Base-by-base conservation (phyloP, 2,329 filamentous ascomycete species). In the Curvularia hawaiiensis region DNA sequence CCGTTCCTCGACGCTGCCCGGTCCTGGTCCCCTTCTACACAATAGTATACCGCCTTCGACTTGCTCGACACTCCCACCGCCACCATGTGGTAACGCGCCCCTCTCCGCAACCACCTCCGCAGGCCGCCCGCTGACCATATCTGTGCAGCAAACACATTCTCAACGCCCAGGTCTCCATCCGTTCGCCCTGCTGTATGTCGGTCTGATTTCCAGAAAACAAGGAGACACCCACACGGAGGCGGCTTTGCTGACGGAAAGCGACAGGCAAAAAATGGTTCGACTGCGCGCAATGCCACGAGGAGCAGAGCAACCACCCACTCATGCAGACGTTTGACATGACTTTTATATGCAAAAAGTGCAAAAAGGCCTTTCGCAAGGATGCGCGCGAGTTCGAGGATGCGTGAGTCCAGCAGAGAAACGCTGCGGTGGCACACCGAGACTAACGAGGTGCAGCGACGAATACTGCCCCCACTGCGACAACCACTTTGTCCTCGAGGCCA, bases 401-500 rank as follows among this genome's bases (percentile, higher is more conserved):
- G 63, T 64, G 46, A 43, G 52, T 56, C 30, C n/a, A 40, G 4
- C 33, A 26, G 10, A 39, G 33, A 10, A 4, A 24, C 4, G 31
- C 11, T 9, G 9, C 30, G 30, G 9, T 30, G 16, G 16, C 22
- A 26, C 41, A 44, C 24, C n/a, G 14, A 22, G 48, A 56, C 67
- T 66, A 52, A 49, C 33, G 39, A 58, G 46, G 40, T 28, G 20
- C 43, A 86, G 91, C 75, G 95, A 99, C 80, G 96, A 99, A 77
- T 99, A 96, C 83, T 99, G 95, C 82, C 96, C 95, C 22, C 91
- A 97, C 80, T 99, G 95, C 82, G 95, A 99, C 76, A 99, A 99
- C 80, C 96, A 99, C 79, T 99, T 93, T 74, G 90, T 99, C 39
- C 83, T 99, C 63, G 93, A 98, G 4, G 96, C 95, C 50, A 79